Base-by-base conservation (phyloP, 192 early-diverging fungal genomes). In the Neocallimastix lanati region DNA sequence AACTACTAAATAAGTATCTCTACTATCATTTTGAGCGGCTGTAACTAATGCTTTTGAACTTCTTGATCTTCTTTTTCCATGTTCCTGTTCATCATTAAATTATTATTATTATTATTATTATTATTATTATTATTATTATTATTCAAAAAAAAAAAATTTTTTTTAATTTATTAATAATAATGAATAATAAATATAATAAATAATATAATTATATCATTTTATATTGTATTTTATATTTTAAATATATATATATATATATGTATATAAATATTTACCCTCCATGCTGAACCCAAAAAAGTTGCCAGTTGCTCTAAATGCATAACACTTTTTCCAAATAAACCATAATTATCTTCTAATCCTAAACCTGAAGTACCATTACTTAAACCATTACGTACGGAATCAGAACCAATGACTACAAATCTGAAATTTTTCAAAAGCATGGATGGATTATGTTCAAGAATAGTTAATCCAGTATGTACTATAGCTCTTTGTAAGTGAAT, bases 391-490 rank as follows among this genome's bases (percentile, higher is more conserved):
- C 28, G 76, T 27, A 67, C 28, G 1, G 38, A 33, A 80, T 80
- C 33, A 79, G 38, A 4, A 12, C 76, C 27, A 21, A 96, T 83
- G 25, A 93, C 88, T 27, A 92, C 91, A 29, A 95, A 84, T 13
- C 94, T 92, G 80, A 95, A 96, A 1, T 84, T 86, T 28, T 87
- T 87, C 13, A 96, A 83, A 0, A 91, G 91, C 81, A 92, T 93
- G 28, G 94, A 89, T 2, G 87, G 85, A 81, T 92, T 88, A 77
- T 94, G 93, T 76, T 95, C 94, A 28, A 98, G 88, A 77, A 98
- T 91, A 13, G 89, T 82, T 0, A 92, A 85, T 35, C 91, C 94
- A 76, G 93, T 93, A n/a, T 89, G 87, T 2, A 97, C 91, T 29
- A 96, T 87, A 1, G 87, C 86, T 35, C 85, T 83, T 82, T 97